Evolutionary conservation across 2,329 filamentous ascomycete species (phyloP).

Genomic region (Verticillium tricorpus): DNA sequence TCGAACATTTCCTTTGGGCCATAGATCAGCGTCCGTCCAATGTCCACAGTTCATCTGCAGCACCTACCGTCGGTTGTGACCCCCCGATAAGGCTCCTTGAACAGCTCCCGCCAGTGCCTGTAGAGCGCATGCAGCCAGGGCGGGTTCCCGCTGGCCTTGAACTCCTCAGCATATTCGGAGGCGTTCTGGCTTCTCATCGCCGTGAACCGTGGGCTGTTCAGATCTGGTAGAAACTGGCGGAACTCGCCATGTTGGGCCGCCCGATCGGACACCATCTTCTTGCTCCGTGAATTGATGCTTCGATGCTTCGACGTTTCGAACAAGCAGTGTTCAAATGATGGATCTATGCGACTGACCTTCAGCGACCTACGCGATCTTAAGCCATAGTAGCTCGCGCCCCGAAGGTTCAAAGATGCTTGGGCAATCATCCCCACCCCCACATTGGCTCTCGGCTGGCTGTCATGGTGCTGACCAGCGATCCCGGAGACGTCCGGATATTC

Average conservation of each 20-base stretch:
- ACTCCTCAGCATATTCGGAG: constrained; percentile 56
- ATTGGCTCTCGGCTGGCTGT: too few species aligned
- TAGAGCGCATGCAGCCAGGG: constrained; percentile 64
- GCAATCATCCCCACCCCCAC: too few species aligned
- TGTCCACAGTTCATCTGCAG: not conserved
- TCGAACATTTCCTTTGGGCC: constrained; percentile 40
- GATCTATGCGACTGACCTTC: not conserved
- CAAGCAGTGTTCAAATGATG: not conserved
- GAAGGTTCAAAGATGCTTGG: too few species aligned
- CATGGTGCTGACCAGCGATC: too few species aligned
- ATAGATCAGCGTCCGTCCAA: constrained; percentile 1
- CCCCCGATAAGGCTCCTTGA: constrained; percentile 65
- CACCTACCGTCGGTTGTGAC: constrained; percentile 61
- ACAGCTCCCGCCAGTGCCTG: constrained; percentile 51
- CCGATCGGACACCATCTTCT: not conserved
- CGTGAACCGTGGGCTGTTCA: constrained; percentile 56
- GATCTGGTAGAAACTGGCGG: constrained; percentile 58
- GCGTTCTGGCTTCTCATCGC: constrained; percentile 59
- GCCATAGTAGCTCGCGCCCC: too few species aligned
- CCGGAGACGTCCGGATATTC: too few species aligned
- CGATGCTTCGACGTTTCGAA: not conserved
- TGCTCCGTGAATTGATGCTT: not conserved
- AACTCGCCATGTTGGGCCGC: constrained; percentile 30
- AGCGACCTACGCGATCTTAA: too few species aligned
- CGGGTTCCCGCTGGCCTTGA: constrained; percentile 54